These are phyloP conservation scores for Picochlorum sp. DNA, from an alignment of 139 green algal species.

Conservation along the genomic window DNA sequence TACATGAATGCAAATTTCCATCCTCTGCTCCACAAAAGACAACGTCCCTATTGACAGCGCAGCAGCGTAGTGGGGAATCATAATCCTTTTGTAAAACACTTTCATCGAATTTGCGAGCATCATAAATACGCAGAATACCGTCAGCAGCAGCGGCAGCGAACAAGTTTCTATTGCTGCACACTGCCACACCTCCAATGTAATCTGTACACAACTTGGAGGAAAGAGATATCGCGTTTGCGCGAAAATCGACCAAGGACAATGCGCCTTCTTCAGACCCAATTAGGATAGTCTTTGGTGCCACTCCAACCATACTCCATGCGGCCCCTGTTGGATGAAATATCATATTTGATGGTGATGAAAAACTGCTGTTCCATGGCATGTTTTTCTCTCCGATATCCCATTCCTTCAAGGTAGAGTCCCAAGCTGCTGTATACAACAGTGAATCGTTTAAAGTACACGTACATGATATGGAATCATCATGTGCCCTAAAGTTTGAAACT, in stretches of 20 bases:
- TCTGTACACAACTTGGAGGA: slow-evolving; percentile 35
- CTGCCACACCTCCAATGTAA: slow-evolving; percentile 48
- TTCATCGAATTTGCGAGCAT: slow-evolving; percentile 20
- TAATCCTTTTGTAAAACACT: slow-evolving; percentile 7
- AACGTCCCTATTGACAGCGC: slow-evolving; percentile 26
- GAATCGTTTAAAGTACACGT: neutral
- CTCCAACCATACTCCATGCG: too few species aligned
- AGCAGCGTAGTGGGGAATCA: slow-evolving; percentile 44
- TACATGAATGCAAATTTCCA: slow-evolving; percentile 43
- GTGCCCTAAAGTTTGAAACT: neutral
- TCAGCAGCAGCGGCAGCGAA: slow-evolving; percentile 28
- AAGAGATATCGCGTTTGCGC: too few species aligned
- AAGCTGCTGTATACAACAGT: neutral
- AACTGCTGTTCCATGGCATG: neutral
- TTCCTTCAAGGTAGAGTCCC: neutral
- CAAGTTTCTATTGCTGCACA: slow-evolving; percentile 4
- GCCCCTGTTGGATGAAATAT: too few species aligned
- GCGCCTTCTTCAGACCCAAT: too few species aligned
- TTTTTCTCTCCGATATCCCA: neutral
- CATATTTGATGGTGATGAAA: too few species aligned
- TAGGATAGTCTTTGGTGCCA: too few species aligned
- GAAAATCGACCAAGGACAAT: slow-evolving; percentile 43
- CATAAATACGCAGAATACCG: slow-evolving; percentile 34
- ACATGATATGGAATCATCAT: neutral
- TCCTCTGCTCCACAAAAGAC: slow-evolving; percentile 39